Evolutionary conservation across 768 basidiomycete genomes (phyloP).

Genomic region (Exidia glandulosa): DNA sequence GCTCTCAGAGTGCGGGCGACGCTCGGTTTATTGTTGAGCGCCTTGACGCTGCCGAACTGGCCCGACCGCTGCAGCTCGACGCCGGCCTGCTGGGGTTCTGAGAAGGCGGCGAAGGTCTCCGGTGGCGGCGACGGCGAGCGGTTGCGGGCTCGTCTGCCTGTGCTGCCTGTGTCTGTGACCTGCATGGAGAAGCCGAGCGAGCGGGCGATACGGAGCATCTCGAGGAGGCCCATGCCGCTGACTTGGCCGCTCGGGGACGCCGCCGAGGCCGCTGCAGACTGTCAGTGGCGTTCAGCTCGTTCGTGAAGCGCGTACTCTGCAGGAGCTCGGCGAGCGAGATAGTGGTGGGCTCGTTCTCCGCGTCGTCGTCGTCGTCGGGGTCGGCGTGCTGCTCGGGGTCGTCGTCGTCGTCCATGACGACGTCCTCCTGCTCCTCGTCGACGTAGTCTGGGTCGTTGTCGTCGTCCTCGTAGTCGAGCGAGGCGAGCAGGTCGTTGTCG

Average conservation of each 20-base stretch:
- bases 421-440: constrained; percentile 23
- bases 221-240: constrained; percentile 6
- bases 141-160: not conserved
- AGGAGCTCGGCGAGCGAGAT: not conserved
- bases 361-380: constrained; percentile 9
- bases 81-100: constrained; percentile 53
- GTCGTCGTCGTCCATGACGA: constrained; percentile 18
- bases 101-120: constrained; percentile 30
- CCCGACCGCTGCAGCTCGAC: constrained; percentile 58
- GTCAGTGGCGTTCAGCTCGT: not conserved
- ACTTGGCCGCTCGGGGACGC: constrained; percentile 11
- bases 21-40: constrained; percentile 32
- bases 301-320: not conserved
- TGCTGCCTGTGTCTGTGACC: not conserved
- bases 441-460: constrained; percentile 10
- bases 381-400: constrained; percentile 7
- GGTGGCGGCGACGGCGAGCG: constrained; percentile 12
- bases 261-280: constrained; percentile 14
- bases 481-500: not conserved
- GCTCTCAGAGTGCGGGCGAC: constrained; percentile 38
- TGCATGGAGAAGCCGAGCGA: not conserved
- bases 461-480: not conserved
- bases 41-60: constrained; percentile 61
- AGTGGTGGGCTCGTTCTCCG: constrained; percentile 11
- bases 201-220: not conserved